Percentiles rank a stretch among this genome's conserved stretches.
These are phyloP conservation scores for Fraxinus paxiana DNA, from an alignment of 305 asterid genomes.

Conservation along the genomic window DNA sequence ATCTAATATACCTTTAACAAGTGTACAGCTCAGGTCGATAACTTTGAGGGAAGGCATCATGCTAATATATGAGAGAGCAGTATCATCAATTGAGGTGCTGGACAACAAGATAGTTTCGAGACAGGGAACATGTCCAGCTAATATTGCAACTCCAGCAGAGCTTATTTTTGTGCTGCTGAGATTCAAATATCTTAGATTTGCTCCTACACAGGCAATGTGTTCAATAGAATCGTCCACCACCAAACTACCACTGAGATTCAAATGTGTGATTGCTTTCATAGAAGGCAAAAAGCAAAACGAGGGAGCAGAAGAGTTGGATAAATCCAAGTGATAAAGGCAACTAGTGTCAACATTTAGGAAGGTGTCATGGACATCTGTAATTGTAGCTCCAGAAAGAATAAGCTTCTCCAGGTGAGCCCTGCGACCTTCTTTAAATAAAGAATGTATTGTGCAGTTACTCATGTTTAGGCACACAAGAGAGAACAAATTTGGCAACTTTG, in stretches of 20 bases:
- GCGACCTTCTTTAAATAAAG: slow-evolving; percentile 47
- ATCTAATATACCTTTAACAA: slow-evolving; percentile 54
- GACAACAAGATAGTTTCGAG: slow-evolving; percentile 70
- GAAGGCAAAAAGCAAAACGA: slow-evolving; percentile 50
- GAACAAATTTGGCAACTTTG: slow-evolving; percentile 53
- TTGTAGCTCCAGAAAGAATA: slow-evolving; percentile 54
- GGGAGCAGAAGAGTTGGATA: slow-evolving; percentile 52
- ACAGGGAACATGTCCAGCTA: slow-evolving; percentile 69
- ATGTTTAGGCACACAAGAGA: slow-evolving; percentile 65
- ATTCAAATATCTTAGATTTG: slow-evolving; percentile 55
- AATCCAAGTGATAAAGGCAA: slow-evolving; percentile 52
- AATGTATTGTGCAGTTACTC: slow-evolving; percentile 76
- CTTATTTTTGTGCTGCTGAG: slow-evolving; percentile 67
- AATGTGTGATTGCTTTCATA: slow-evolving; percentile 50
- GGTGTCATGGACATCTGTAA: slow-evolving; percentile 42
- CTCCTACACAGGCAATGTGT: slow-evolving; percentile 49
- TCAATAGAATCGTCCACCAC: slow-evolving; percentile 50
- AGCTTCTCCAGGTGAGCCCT: slow-evolving; percentile 52
- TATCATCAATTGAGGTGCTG: slow-evolving; percentile 56
- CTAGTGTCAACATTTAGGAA: slow-evolving; percentile 48
- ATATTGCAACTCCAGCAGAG: slow-evolving; percentile 54
- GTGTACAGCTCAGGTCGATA: slow-evolving; percentile 55
- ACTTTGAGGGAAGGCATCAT: slow-evolving; percentile 64
- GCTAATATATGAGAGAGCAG: slow-evolving; percentile 56
- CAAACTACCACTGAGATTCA: slow-evolving; percentile 61